Evolutionary conservation across 345 rosid genomes (phyloP), one percentile per base, ranked within the genome.

Genomic region (Salix caprea): DNA sequence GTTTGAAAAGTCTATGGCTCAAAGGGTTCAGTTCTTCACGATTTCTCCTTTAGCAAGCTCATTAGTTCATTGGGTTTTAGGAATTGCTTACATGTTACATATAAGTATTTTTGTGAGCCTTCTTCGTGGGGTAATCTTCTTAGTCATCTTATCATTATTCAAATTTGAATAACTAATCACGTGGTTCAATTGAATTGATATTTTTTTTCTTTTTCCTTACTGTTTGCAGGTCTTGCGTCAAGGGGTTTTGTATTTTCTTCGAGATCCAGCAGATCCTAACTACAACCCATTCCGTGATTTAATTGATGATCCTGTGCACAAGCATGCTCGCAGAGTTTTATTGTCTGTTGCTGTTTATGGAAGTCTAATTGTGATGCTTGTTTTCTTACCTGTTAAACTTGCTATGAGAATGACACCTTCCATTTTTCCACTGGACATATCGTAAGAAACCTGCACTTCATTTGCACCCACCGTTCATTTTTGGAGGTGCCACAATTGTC

Each of bases 251-350:
- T 94, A 92, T 83, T 96, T 96, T 75, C 93, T 96, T 69, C 89
- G 98, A 75, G 97, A 94, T 84, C 98, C 98, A n/a, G 97, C 98
- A 66, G 99, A 96, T 89, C 98, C 99, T 48, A 94, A 96, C 84
- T 96, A 96, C 84, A 96, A 96, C 73, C 98, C 99, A 21, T 96
- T 93, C 81, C 97, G 99, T 36, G 97, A 96, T 91, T 84, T 96
- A 79, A 96, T 96, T 74, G 99, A 96, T 84, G 99, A 96, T 88
- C 94, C 97, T 66, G 97, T 91, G 67, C 97, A 91, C 89, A 96
- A 96, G 84, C 95, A 94, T 89, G 98, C 96, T 72, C 94, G 97
- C 72, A 91, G 97, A 76, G 96, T 94, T 80, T 77, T 96, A 86
- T 83, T 96, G 86, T 92, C 97, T 48, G 92, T 92, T 82, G 97